These are phyloP conservation scores for Gymnopilus dilepis DNA, from an alignment of 768 basidiomycete species.

Conservation along the genomic window DNA sequence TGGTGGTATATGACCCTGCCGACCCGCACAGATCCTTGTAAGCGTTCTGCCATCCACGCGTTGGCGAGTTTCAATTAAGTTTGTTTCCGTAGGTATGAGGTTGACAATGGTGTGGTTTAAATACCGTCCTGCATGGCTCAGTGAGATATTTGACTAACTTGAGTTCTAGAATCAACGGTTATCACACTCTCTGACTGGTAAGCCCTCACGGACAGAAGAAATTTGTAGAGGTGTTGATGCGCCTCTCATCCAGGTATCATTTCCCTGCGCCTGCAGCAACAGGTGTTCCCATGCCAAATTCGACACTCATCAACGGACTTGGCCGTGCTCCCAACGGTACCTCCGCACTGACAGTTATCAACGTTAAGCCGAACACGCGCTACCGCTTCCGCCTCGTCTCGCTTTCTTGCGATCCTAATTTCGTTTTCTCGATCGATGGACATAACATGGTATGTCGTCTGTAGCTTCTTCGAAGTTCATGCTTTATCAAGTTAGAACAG, in stretches of 20 bases:
- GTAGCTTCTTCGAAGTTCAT: no score
- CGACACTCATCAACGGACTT: constrained; percentile 52
- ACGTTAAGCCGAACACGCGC: constrained; percentile 39
- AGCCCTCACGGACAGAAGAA: no score
- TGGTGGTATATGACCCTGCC: constrained; percentile 49
- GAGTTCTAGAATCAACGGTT: constrained; percentile 48
- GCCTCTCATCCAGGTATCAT: constrained; percentile 36
- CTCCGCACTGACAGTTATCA: constrained; percentile 42
- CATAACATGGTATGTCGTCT: constrained; percentile 40
- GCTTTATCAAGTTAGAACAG: constrained; percentile 17
- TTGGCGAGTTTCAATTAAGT: no score
- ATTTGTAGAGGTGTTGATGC: no score
- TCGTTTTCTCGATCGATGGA: constrained; percentile 48
- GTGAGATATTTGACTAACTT: not conserved
- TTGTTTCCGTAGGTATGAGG: constrained; percentile 41
- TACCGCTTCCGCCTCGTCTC: constrained; percentile 57
- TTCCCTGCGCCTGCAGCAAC: constrained; percentile 32
- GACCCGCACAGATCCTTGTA: constrained; percentile 39
- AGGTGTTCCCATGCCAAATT: constrained; percentile 33
- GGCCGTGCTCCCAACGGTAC: constrained; percentile 48
- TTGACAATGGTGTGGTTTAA: constrained; percentile 27
- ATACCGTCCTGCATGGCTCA: no score
- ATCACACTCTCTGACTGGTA: constrained; percentile 48
- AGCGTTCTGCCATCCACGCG: no score
- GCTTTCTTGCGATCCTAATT: constrained; percentile 52